Evolutionary conservation across 768 basidiomycete species (phyloP).

Genomic region (Agaricus blazei): DNA sequence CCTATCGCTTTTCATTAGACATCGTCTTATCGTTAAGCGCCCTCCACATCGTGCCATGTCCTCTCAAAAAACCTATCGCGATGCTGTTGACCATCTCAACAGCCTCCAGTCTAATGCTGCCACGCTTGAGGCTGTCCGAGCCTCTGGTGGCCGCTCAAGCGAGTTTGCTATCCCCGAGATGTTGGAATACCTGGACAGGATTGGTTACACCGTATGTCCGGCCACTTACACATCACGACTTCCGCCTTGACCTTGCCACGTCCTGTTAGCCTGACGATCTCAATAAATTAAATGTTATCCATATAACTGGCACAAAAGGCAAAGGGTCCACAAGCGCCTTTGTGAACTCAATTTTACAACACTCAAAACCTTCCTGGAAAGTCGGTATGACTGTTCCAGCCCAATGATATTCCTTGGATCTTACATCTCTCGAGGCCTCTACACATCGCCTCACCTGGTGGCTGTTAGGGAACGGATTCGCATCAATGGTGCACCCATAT

Average conservation of each 20-base stretch:
- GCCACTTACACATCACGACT: neutral
- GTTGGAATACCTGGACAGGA: conserved; percentile 81
- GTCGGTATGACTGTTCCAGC: conserved; percentile 52
- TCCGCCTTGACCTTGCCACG: conserved; percentile 12
- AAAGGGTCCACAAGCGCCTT: conserved; percentile 98
- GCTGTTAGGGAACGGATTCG: conserved; percentile 95
- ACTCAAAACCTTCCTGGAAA: conserved; percentile 68
- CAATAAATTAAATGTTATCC: conserved; percentile 86
- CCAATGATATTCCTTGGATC: neutral
- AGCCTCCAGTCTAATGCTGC: conserved; percentile 91
- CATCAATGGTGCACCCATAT: conserved; percentile 84
- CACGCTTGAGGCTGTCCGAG: conserved; percentile 78
- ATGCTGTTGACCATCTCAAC: conserved; percentile 72
- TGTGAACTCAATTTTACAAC: conserved; percentile 79
- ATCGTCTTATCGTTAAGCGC: conserved; percentile 8
- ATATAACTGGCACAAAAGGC: conserved; percentile 97
- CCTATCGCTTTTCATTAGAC: conserved; percentile 21
- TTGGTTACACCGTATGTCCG: conserved; percentile 74
- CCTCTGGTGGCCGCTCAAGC: conserved; percentile 57
- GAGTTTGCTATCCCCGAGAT: conserved; percentile 80
- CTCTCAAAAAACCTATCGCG: conserved; percentile 57
- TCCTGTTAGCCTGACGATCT: conserved; percentile 66
- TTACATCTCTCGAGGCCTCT: conserved; percentile 56
- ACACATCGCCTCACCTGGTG: conserved; percentile 95
- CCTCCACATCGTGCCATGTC: conserved; percentile 38